Percentiles rank a stretch among this genome's conserved stretches.
Conservation (phyloP, 2,329 filamentous ascomycete genomes). For the Colletotrichum godetiae region DNA sequence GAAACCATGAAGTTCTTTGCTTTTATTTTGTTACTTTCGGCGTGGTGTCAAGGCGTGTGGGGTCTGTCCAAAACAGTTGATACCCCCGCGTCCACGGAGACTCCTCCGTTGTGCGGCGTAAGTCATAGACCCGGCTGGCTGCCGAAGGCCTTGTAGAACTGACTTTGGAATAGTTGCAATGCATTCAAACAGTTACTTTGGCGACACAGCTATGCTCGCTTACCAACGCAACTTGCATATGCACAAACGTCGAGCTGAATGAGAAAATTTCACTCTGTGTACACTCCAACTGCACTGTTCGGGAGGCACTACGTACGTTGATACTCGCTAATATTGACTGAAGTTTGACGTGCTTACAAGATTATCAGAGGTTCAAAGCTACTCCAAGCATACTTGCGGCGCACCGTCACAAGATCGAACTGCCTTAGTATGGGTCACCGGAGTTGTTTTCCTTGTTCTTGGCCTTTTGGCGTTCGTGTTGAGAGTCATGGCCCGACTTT, state of each 20-base stretch:
- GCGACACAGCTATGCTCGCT: constrained; percentile 25
- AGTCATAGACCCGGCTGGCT: not conserved
- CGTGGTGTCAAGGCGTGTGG: constrained; percentile 21
- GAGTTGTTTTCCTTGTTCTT: constrained; percentile 41
- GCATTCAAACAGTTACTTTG: constrained; percentile 34
- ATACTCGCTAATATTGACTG: not conserved
- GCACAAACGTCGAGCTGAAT: constrained; percentile 39
- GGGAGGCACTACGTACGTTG: constrained; percentile 31
- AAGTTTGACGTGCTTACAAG: not conserved
- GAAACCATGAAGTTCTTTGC: constrained; percentile 25
- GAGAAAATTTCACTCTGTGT: constrained; percentile 37
- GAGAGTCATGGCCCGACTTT: constrained; percentile 43
- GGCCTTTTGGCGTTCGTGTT: constrained; percentile 45
- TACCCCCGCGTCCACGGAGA: constrained; percentile 10
- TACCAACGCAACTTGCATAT: constrained; percentile 38
- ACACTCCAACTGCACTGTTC: constrained; percentile 35
- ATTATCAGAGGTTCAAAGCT: constrained; percentile 30
- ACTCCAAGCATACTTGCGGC: constrained; percentile 42
- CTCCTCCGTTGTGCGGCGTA: constrained; percentile 37
- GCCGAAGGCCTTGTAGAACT: not conserved
- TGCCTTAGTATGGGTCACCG: constrained; percentile 40
- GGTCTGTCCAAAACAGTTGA: constrained; percentile 11
- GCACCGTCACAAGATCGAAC: constrained; percentile 41
- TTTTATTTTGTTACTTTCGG: constrained; percentile 13
- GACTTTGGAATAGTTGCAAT: constrained; percentile 33